A percentile compares a stretch with the other conserved stretches of the same genome.
phyloP scores from a whole-genome alignment of 352 stramenopile genomes.

The Phytophthora crassamura region DNA sequence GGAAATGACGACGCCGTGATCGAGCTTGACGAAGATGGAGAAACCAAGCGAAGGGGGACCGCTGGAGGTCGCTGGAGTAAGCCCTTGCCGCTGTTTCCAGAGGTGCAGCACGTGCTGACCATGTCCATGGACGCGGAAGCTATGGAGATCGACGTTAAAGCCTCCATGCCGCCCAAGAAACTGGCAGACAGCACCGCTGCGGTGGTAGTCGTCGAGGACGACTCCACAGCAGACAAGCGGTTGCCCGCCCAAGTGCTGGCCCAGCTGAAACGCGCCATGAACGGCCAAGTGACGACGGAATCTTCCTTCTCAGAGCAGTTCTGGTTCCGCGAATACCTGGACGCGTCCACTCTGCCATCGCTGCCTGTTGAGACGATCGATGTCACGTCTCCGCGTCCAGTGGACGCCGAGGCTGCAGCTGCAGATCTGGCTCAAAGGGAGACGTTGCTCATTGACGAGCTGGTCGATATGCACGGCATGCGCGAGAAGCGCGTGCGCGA shows the following conservation, averaged over 20 bases:
- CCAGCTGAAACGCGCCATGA: constrained; percentile 34
- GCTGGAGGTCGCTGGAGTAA: constrained; percentile 50
- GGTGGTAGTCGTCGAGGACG: constrained; percentile 47
- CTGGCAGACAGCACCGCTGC: not conserved
- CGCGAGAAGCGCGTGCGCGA: constrained; percentile 68
- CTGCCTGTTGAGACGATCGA: constrained; percentile 22
- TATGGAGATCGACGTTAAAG: constrained; percentile 7
- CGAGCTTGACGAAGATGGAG: constrained; percentile 28
- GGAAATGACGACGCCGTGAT: constrained; percentile 32
- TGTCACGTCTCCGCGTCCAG: constrained; percentile 24
- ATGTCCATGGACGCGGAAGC: constrained; percentile 22
- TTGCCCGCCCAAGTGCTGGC: constrained; percentile 20
- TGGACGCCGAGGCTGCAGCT: constrained; percentile 9
- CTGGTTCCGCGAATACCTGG: constrained; percentile 59
- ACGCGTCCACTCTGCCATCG: constrained; percentile 23
- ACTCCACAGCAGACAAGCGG: constrained; percentile 23
- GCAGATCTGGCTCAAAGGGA: constrained; percentile 31
- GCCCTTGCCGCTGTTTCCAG: constrained; percentile 44
- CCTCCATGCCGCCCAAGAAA: constrained; percentile 18
- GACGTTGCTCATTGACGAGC: constrained; percentile 53
- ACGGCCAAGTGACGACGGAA: constrained; percentile 53
- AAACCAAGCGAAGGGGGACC: constrained; percentile 22
- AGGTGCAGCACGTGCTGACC: constrained; percentile 49
- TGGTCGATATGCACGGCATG: constrained; percentile 59
- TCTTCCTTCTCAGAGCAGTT: constrained; percentile 60